Evolutionary conservation across 1,284 basidiomycete genomes (phyloP), one percentile per base, ranked within the genome.

Genomic region (Meripilus lineatus): DNA sequence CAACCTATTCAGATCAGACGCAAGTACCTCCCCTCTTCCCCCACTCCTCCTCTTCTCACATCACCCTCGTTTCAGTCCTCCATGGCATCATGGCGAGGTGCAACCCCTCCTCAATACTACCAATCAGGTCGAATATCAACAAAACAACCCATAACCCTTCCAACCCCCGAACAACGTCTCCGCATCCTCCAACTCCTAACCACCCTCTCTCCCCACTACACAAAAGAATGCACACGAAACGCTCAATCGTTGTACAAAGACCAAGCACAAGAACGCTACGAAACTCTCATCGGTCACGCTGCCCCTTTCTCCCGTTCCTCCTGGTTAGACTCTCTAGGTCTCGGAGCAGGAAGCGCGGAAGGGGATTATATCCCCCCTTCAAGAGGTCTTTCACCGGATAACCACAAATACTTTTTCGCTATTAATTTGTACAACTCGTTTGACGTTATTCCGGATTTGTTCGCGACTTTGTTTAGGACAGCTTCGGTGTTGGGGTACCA

Each of bases 361-460:
- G 68, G 71, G 35, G 66, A 75, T 48, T 74, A 75, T 43, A 63
- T 66, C 28, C 64, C 65, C 17, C 57, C 60, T 3, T 46, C 68
- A 18, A 67, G 71, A 30, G 66, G 71, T 55, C 63, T 76, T 45
- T 55, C 68, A 22, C 67, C 74, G 15, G 73, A 75, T 55, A 75
- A 83, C 50, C 93, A 97, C 79, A 96, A 96, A 63, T 97, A 96
- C 68, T 97, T 92, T 67, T 95, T 97, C 66, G 93, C 92, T 43
- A 96, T 97, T 77, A 97, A 97, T 68, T 72, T 96, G 53, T 94
- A 93, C 75, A 93, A 94, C 72, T 93, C 90, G n/a, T 97, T 97
- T 76, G 92, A 95, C 69, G 71, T 97, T 61, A 93, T 97, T 51
- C 93, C 93, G 10, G 93, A 97, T 67, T 75, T 97, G 26, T 96